Conservation (phyloP, 495 filamentous ascomycete genomes). For the Aspergillus ellipticus region DNA sequence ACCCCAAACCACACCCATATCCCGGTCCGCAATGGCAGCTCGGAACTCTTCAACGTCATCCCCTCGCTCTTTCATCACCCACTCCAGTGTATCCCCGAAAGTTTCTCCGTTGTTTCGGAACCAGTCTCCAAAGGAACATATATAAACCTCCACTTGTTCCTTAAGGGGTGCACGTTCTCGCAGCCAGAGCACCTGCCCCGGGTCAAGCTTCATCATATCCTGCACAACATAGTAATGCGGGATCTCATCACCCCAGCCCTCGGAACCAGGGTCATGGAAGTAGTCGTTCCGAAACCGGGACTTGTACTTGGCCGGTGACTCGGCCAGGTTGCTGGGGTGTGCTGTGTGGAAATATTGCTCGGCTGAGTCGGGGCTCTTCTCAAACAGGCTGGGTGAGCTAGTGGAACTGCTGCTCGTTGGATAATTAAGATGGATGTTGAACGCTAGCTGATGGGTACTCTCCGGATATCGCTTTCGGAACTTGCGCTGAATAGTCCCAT, state of each 20-base stretch:
- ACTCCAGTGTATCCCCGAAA: slow-evolving; percentile 46
- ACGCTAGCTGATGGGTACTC: slow-evolving; percentile 42
- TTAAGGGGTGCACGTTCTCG: slow-evolving; percentile 51
- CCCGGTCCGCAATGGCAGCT: slow-evolving; percentile 25
- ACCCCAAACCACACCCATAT: slow-evolving; percentile 27
- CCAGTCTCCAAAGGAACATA: slow-evolving; percentile 54
- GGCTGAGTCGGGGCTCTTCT: slow-evolving; percentile 5
- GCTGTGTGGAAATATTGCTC: slow-evolving; percentile 24
- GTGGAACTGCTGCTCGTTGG: slow-evolving; percentile 17
- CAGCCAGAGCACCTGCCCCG: slow-evolving; percentile 54
- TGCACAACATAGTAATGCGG: slow-evolving; percentile 61
- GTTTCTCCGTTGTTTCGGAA: slow-evolving; percentile 64
- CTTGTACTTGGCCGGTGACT: slow-evolving; percentile 27
- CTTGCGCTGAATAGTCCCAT: slow-evolving; percentile 55
- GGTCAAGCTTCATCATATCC: slow-evolving; percentile 64
- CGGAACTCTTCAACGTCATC: slow-evolving; percentile 31
- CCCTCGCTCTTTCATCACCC: slow-evolving; percentile 44
- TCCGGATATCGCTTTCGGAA: slow-evolving; percentile 54
- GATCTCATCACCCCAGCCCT: slow-evolving; percentile 62
- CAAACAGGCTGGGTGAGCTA: slow-evolving; percentile 6
- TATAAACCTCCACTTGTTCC: slow-evolving; percentile 50
- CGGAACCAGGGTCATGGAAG: slow-evolving; percentile 36
- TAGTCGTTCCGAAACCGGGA: slow-evolving; percentile 32
- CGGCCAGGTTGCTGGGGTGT: slow-evolving; percentile 16
- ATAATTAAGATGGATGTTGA: slow-evolving; percentile 53